A percentile compares a stretch with the other conserved stretches of the same genome.
Conservation (phyloP, 163 green algal species). For the Trebouxiophyceae sp. region DNA sequence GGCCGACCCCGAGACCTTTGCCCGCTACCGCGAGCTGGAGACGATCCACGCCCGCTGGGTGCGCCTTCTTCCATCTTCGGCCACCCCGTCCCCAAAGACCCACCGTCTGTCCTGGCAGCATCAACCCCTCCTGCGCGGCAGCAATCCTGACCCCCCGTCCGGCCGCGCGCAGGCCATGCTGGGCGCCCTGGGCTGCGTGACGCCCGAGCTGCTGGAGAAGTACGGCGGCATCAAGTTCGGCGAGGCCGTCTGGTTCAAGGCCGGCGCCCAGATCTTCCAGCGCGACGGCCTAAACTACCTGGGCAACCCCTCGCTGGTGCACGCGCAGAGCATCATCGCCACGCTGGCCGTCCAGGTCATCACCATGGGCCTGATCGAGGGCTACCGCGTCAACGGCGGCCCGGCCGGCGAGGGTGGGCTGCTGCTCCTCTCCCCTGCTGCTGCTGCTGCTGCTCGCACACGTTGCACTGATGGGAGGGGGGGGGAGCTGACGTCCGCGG, state of each 20-base stretch:
- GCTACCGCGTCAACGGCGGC: conserved; percentile 76
- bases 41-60: conserved; percentile 14
- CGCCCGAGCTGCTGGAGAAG: conserved; percentile 61
- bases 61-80: neutral
- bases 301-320: conserved; percentile 72
- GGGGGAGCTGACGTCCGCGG: too few species aligned
- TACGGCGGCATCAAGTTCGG: conserved; percentile 52
- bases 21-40: conserved; percentile 42
- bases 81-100: neutral
- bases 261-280: conserved; percentile 77
- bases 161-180: conserved; percentile 39
- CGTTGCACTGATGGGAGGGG: too few species aligned
- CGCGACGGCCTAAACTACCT: conserved; percentile 88
- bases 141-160: neutral
- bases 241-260: conserved; percentile 75
- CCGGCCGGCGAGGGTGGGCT: conserved; percentile 36
- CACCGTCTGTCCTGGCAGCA: neutral
- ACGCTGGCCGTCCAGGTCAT: conserved; percentile 68
- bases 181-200: conserved; percentile 83
- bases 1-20: conserved; percentile 70
- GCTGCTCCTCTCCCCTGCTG: neutral
- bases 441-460: too few species aligned
- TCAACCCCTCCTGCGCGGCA: too few species aligned
- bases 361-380: conserved; percentile 85
- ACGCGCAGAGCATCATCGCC: conserved; percentile 77